These are phyloP conservation scores for Euphorbia pulcherrima DNA, from an alignment of 345 rosid genomes.

Conservation along the genomic window DNA sequence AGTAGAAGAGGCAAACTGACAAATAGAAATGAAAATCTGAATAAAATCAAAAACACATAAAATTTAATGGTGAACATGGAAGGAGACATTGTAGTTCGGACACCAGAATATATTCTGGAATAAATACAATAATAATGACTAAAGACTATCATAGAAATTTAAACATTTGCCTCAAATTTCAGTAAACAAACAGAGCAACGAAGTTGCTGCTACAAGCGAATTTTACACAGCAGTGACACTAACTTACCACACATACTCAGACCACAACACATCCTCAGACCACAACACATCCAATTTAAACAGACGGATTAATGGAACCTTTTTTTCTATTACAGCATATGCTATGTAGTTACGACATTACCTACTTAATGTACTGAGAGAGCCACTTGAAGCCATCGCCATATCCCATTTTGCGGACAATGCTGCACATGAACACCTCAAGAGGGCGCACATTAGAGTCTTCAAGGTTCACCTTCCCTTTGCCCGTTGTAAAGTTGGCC, in stretches of 20 bases:
- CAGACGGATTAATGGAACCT: constrained; percentile 19
- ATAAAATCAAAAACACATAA: too few species aligned
- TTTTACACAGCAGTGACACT: constrained; percentile 36
- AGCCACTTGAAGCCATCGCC: constrained; percentile 78
- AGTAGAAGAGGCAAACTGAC: too few species aligned
- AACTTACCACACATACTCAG: constrained; percentile 33
- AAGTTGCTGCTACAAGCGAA: constrained; percentile 26
- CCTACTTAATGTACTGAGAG: constrained; percentile 61
- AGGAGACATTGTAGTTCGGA: too few species aligned
- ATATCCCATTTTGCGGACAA: constrained; percentile 80
- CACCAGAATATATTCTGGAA: too few species aligned
- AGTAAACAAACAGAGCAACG: constrained; percentile 20
- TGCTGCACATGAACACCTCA: constrained; percentile 81
- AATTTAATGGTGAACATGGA: too few species aligned
- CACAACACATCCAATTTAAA: constrained; percentile 31
- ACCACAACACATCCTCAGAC: constrained; percentile 31
- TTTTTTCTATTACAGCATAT: constrained; percentile 1
- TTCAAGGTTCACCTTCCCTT: constrained; percentile 48
- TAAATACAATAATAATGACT: constrained; percentile 2
- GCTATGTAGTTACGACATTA: neutral
- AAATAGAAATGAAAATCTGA: too few species aligned
- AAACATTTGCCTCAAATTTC: constrained; percentile 1
- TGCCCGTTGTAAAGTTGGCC: constrained; percentile 73
- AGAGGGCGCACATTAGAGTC: constrained; percentile 54
- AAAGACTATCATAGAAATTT: neutral